Conservation (phyloP, 495 filamentous ascomycete species). For the Talaromyces ruber region DNA sequence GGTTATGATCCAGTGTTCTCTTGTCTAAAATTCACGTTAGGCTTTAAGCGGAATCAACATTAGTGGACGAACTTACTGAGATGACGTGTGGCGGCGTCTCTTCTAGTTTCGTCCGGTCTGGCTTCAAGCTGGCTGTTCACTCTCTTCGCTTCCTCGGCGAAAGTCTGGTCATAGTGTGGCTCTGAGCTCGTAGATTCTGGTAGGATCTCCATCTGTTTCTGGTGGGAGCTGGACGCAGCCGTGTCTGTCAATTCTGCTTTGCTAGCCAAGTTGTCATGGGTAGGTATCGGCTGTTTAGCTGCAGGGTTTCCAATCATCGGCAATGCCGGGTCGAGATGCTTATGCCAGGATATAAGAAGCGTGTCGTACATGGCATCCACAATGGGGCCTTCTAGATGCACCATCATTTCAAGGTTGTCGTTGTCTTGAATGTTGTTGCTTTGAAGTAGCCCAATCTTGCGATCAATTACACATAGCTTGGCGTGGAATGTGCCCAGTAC, state of each 20-base stretch:
- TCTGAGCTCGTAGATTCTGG: conserved; percentile 48
- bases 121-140: conserved; percentile 45
- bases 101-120: conserved; percentile 36
- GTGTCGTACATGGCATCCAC: conserved; percentile 69
- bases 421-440: conserved; percentile 78
- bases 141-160: conserved; percentile 50
- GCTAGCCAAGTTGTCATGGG: conserved; percentile 10
- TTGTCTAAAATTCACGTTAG: conserved; percentile 7
- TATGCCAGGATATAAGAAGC: conserved; percentile 63
- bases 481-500: conserved; percentile 68
- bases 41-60: not conserved
- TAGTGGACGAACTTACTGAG: conserved; percentile 35
- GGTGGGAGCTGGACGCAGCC: not conserved
- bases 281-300: conserved; percentile 20
- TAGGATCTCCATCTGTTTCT: conserved; percentile 24
- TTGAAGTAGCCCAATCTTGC: conserved; percentile 55
- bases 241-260: not conserved
- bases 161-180: conserved; percentile 53
- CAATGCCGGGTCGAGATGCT: conserved; percentile 50
- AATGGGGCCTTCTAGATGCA: conserved; percentile 67
- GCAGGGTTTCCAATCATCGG: conserved; percentile 48
- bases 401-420: conserved; percentile 73
- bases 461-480: conserved; percentile 71
- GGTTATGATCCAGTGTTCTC: conserved; percentile 1
- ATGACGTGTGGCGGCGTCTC: conserved; percentile 50